Conservation (phyloP, 164 flowering plant species). For the Paratinospora sagittata region DNA sequence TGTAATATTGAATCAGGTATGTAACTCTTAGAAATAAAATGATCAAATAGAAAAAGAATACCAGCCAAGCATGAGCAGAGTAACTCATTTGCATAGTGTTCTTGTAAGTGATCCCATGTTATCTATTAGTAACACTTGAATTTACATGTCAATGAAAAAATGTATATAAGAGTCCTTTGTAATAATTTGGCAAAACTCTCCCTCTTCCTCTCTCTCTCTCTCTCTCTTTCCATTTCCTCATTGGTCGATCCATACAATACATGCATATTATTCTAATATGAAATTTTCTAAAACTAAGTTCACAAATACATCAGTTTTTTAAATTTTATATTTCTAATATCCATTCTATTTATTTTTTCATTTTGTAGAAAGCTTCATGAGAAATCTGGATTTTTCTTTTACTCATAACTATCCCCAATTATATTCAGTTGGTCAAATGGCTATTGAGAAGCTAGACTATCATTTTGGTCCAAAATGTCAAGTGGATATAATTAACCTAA, state of each 20-base stretch:
- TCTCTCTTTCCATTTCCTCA: too few species aligned
- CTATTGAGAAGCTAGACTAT: too few species aligned
- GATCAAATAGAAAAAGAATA: constrained; percentile 35
- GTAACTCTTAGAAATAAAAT: background rate
- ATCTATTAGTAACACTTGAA: background rate
- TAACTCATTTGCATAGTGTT: background rate
- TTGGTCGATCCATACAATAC: too few species aligned
- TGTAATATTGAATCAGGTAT: background rate
- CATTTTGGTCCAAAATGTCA: too few species aligned
- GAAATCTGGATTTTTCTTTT: too few species aligned
- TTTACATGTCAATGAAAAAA: background rate
- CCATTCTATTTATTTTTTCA: background rate
- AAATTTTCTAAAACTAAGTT: too few species aligned
- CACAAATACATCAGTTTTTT: too few species aligned
- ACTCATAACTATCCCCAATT: too few species aligned
- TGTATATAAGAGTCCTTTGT: background rate
- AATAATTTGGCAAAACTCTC: background rate
- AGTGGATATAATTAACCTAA: too few species aligned
- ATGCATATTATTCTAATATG: too few species aligned
- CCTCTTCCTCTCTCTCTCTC: background rate
- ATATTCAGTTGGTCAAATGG: too few species aligned
- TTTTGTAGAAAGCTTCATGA: background rate
- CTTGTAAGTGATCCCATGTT: background rate
- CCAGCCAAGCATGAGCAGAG: background rate
- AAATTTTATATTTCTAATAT: too few species aligned